Conservation (phyloP, 2,329 filamentous ascomycete genomes). For the Akanthomyces lecanii region DNA sequence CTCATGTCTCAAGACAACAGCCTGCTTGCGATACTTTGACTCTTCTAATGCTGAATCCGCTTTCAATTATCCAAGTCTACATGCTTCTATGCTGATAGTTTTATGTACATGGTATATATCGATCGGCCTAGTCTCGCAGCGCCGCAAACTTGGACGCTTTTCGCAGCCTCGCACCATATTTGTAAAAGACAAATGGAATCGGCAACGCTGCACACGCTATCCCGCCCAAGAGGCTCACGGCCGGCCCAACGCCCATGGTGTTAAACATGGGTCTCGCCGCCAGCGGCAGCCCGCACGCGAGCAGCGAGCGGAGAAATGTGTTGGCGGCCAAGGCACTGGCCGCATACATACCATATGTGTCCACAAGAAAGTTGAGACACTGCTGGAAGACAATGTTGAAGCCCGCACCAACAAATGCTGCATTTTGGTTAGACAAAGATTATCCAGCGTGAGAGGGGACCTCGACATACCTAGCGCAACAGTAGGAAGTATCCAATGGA, state of each 20-base stretch:
- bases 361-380: conserved; percentile 52
- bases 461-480: not conserved
- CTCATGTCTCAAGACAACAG: too few species aligned
- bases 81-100: not conserved
- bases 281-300: conserved; percentile 55
- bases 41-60: not conserved
- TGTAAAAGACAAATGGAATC: conserved; percentile 57
- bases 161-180: conserved; percentile 43
- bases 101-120: not conserved
- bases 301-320: conserved; percentile 49
- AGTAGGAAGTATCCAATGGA: conserved; percentile 16
- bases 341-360: conserved; percentile 53
- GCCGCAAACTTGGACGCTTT: conserved; percentile 36
- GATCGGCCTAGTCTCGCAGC: conserved; percentile 17
- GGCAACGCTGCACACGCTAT: conserved; percentile 43
- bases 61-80: not conserved
- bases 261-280: conserved; percentile 57
- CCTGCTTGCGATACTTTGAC: too few species aligned
- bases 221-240: conserved; percentile 45
- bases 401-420: conserved; percentile 31
- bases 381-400: conserved; percentile 46
- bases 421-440: conserved; percentile 40
- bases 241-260: conserved; percentile 57
- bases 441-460: conserved; percentile 26
- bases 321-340: conserved; percentile 62